Base-by-base conservation (phyloP, 2,329 filamentous ascomycete species). In the Ophiosphaerella narmari region DNA sequence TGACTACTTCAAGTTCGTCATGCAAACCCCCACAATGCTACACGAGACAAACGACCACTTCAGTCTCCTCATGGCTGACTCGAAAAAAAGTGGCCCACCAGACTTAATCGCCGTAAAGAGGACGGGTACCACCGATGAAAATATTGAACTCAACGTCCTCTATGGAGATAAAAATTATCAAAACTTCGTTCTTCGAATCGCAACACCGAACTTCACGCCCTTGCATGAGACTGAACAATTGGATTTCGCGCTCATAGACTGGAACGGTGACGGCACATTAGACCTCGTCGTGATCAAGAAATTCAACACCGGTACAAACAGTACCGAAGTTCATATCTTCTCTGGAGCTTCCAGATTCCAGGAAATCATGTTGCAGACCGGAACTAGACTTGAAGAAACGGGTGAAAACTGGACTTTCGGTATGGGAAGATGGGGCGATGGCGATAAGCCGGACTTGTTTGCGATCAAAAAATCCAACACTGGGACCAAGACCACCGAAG, bases 401-500 rank as follows among this genome's bases (percentile, higher is more conserved):
- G 49, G 47, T 33, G 34, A 43, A 8, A 52, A 39, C 4, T 52
- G 39, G 34, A 34, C 39, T 21, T 52, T 52, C 29, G 49, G 34
- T 24, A 47, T 52, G 49, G 49, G 43, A 24, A 43, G 23, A 43
- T 39, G 43, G 34, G 23, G 23, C 39, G 43, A 21, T n/a, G 39
- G 39, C 49, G 13, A 37, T 16, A 47, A 29, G 32, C 43, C 49
- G 33, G 49, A 52, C 39, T 33, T 52, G 16, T 47, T 43, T 16
- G 49, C 49, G 13, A 52, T 52, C 49, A 47, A 52, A 32, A 47
- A 47, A 31, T 52, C 49, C 16, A 39, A 40, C 11, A 47, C 49
- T 14, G 31, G 33, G 12, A 46, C 48, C 37, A 42, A 42, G 12
- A 46, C 11, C 37, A 50, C 48, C 32, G 42, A 50, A 46, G 41